Evolutionary conservation across 257 asterid species (phyloP), one percentile per base, ranked within the genome.

Genomic region (Solanum ahanhuiri): DNA sequence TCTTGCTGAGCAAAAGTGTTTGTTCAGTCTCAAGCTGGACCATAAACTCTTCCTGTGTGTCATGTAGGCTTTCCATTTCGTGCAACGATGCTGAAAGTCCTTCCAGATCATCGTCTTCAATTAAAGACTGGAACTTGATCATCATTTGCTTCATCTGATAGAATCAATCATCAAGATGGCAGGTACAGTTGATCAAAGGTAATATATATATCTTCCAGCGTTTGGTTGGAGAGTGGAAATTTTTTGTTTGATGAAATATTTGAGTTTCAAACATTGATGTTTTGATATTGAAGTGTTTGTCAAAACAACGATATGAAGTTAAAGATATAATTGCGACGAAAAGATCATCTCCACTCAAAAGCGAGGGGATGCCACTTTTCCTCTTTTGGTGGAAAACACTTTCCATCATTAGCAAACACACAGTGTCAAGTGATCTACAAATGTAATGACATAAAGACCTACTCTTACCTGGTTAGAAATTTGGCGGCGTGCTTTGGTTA

Each of bases 21-120:
- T 97, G 98, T 91, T 97, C 99, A 1, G 92, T 95, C 90, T 95
- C 97, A 7, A 97, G 98, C 90, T 91, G 95, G 83, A 89, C 57
- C 90, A 93, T 87, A 91, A 90, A 93, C 88, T 94, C 99, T 81
- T 95, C 96, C 88, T 92, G 95, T 54, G 89, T 60, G 30, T 92
- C 98, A 8, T 95, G 98, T 51, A 97, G 97, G 63, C 86, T 93
- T 87, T 97, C 96, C 35, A 97, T 93, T 88, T 97, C 98, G 31
- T 84, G 85, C 90, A 96, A 15, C 2, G 95, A 88, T 76, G 88
- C 90, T 7, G 92, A 89, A 67, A 95, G 92, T 33, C 90, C 97
- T 89, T 95, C 99, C 1, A 89, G 76, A 84, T 91, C 93, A 45
- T 88, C 90, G 2, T 93, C 97, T 18, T 94, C 95, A 1, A 94